Conservation (phyloP, 2,329 filamentous ascomycete genomes). For the Zelopaecilomyces penicillatus region DNA sequence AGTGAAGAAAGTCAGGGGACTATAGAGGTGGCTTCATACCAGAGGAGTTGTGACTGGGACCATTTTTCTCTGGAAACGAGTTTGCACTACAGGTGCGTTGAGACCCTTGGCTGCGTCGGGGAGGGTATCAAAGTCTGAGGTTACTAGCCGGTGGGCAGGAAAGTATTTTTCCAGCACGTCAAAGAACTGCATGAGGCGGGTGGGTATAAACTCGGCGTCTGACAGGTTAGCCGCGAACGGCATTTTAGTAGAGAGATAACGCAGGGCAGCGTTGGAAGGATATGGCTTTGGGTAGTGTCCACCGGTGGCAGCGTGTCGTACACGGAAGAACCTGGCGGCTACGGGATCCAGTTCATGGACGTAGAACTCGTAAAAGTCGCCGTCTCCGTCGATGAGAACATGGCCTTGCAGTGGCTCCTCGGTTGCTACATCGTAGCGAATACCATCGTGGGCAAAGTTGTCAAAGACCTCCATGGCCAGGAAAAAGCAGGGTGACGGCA, state of each 20-base stretch:
- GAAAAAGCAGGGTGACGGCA: constrained; percentile 95
- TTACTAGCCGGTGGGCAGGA: constrained; percentile 78
- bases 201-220: constrained; percentile 86
- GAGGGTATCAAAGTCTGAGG: constrained; percentile 82
- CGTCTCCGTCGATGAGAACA: constrained; percentile 74
- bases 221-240: constrained; percentile 72
- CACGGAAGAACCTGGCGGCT: constrained; percentile 70
- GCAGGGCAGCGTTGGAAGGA: constrained; percentile 42
- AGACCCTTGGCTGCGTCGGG: constrained; percentile 76
- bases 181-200: constrained; percentile 93
- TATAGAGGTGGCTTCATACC: constrained; percentile 45
- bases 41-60: constrained; percentile 86
- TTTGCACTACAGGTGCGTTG: constrained; percentile 95
- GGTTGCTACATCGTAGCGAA: constrained; percentile 80
- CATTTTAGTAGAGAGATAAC: constrained; percentile 53
- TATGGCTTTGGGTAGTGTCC: constrained; percentile 57
- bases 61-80: constrained; percentile 75
- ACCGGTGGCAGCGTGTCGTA: constrained; percentile 68
- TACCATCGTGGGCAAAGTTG: constrained; percentile 91
- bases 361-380: constrained; percentile 96
- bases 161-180: constrained; percentile 83
- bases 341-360: constrained; percentile 70
- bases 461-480: constrained; percentile 97
- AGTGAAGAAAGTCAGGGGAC: not conserved
- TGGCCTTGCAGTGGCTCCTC: constrained; percentile 79